These are phyloP conservation scores for Talaromyces rugulosus DNA, from an alignment of 2,329 filamentous ascomycete genomes.

Conservation along the genomic window DNA sequence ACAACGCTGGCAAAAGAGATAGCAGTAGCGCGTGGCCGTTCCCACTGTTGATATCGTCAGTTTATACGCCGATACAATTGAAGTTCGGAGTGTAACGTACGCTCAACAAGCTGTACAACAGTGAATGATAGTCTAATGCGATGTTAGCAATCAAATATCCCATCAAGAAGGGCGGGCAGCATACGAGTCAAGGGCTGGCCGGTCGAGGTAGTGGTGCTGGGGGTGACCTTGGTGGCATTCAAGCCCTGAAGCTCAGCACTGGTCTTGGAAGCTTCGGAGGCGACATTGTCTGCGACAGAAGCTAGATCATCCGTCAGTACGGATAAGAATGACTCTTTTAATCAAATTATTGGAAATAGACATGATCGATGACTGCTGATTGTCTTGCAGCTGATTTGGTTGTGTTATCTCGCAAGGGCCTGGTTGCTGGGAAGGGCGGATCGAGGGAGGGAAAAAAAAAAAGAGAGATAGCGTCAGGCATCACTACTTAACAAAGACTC, in stretches of 20 bases:
- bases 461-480: background rate
- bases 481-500: constrained; percentile 2
- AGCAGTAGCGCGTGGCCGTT: constrained; percentile 61
- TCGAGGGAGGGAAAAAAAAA: background rate
- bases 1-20: constrained; percentile 56
- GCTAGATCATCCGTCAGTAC: constrained; percentile 32
- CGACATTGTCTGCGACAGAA: constrained; percentile 55
- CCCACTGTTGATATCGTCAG: constrained; percentile 46
- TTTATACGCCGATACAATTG: background rate
- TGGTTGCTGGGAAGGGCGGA: background rate
- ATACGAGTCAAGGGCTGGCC: constrained; percentile 60
- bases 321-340: background rate
- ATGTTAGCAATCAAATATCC: background rate
- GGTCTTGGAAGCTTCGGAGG: constrained; percentile 54
- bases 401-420: background rate
- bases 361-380: background rate
- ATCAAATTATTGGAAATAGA: background rate
- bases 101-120: constrained; percentile 63
- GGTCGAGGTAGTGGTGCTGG: constrained; percentile 53
- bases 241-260: constrained; percentile 56
- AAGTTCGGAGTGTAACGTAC: constrained; percentile 33
- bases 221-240: constrained; percentile 47
- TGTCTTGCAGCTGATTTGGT: background rate
- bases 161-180: constrained; percentile 17
- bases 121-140: constrained; percentile 57